Base-by-base conservation (phyloP, 805 yeast species). In the Wickerhamomyces mucosus region DNA sequence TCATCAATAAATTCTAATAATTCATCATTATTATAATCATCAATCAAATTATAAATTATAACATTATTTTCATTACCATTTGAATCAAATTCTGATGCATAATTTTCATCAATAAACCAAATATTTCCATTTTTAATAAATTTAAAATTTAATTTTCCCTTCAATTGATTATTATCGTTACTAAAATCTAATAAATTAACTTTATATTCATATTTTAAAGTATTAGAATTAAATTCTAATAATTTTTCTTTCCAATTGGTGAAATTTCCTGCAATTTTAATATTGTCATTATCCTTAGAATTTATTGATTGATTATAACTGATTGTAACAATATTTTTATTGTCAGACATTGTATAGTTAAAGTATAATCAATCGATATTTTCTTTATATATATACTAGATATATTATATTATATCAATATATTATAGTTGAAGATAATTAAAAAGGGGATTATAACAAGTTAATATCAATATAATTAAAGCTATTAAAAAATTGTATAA, bases 31-130 rank as follows among this genome's bases (percentile, higher is more conserved):
- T 14, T 26, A 6, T 28, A 26, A 5, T 31, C 39, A 5, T 21
- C 28, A n/a, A 14, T 18, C 9, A 24, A 31, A 28, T 42, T 46
- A 19, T 39, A 46, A 4, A 37, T 27, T 18, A 54, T 28, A 4
- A 60, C 64, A 32, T 62, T 62, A 40, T 62, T 62, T 23, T 53
- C 56, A 31, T 60, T 61, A 6, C 58, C 61, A 27, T 44, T 36
- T 5, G 46, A 50, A 37, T 62, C 67, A 6, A 51, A 35, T 22
- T 59, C 65, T 34, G 41, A 31, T 12, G 52, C 35, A 27, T 43
- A 33, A 29, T 36, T 38, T 33, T 44, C 32, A 20, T 45, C 45
- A 9, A 34, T 31, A 4, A 31, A 7, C 52, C 53, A 47, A n/a
- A n/a, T n/a, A 5, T 18, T 19, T 11, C 43, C 44, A 16, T 41